Evolutionary conservation across 2,329 filamentous ascomycete species (phyloP), one percentile per base, ranked within the genome.

Genomic region (Thelonectria blattea): DNA sequence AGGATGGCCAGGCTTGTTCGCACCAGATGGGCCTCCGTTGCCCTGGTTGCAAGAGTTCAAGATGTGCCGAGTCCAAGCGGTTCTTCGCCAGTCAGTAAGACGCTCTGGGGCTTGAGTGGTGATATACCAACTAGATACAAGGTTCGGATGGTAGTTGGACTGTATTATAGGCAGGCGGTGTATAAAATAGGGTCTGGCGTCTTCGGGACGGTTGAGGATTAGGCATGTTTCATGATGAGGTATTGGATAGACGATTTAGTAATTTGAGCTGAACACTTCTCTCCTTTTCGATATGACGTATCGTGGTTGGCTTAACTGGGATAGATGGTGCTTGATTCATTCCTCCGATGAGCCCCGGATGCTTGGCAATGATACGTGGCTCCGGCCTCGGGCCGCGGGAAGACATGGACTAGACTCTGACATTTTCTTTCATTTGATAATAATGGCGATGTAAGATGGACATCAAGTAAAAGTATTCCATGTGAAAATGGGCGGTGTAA

Each of bases 21-120:
- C 81, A 81, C 58, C 95, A 98, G 79, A 93, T 99, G 91, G 88
- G 87, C 9, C 79, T 99, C 68, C 88, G 95, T 69, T 99, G 95
- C 79, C 95, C 96, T 2, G 93, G 91, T 6, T 99, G 95, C 79
- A 93, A 87, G 77, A 98, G 91, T 73, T 92, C 96, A 71, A 86
- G 89, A 69, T 99, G 95, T 77, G 77, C 89, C 56, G 92, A 93
- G 77, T 89, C 88, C 53, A 91, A 90, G 76, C 85, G 84, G 69
- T 89, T 89, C 74, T 90, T 89, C 72, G 82, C 83, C 7, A 72
- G 72, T 50, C 76, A 79, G 63, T 73, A 78, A 60, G 68, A 65
- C 59, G 66, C 65, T 30, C 60, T 75, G 15, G 27, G 9, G 46
- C 8, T 41, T 45, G 46, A 30, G 37, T 47, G 41, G 27, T 48